These are phyloP conservation scores for Carex scoparia DNA, from an alignment of 176 grass and related monocot genomes.

Conservation along the genomic window DNA sequence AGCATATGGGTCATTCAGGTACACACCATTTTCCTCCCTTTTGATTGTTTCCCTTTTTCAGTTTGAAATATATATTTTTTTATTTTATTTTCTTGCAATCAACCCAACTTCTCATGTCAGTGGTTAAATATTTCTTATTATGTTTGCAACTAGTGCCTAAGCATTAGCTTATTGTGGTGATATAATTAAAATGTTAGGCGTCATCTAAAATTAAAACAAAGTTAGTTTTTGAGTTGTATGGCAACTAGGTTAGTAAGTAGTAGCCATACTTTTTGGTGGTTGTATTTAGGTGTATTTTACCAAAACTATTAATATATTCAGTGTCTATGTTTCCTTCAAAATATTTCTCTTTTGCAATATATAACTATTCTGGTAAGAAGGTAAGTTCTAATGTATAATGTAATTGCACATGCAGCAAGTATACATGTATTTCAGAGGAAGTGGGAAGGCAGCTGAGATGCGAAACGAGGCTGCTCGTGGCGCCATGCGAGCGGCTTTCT, in stretches of 20 bases:
- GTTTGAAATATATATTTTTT: background rate
- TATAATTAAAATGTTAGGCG: background rate
- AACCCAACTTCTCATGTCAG: background rate
- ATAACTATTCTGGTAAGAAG: background rate
- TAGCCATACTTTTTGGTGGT: background rate
- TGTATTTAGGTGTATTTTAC: background rate
- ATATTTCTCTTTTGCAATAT: background rate
- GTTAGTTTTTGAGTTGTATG: too few relatives aligned
- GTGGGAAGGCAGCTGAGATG: conserved; percentile 82
- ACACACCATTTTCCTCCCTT: background rate
- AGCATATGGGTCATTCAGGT: conserved; percentile 99
- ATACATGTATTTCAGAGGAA: conserved; percentile 97
- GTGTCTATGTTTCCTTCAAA: background rate
- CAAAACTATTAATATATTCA: background rate
- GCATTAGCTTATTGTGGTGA: background rate
- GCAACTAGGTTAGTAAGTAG: too few relatives aligned
- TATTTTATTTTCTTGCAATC: background rate
- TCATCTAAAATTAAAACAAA: background rate
- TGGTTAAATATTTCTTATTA: background rate
- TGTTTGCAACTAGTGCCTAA: background rate
- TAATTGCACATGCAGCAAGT: conserved; percentile 59
- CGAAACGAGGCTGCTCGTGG: conserved; percentile 64
- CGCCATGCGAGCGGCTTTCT: conserved; percentile 78
- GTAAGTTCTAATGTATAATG: conserved; percentile 21
- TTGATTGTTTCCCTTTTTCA: background rate